Conservation (phyloP, 2,329 filamentous ascomycete genomes). For the Pseudogymnoascus sp. region DNA sequence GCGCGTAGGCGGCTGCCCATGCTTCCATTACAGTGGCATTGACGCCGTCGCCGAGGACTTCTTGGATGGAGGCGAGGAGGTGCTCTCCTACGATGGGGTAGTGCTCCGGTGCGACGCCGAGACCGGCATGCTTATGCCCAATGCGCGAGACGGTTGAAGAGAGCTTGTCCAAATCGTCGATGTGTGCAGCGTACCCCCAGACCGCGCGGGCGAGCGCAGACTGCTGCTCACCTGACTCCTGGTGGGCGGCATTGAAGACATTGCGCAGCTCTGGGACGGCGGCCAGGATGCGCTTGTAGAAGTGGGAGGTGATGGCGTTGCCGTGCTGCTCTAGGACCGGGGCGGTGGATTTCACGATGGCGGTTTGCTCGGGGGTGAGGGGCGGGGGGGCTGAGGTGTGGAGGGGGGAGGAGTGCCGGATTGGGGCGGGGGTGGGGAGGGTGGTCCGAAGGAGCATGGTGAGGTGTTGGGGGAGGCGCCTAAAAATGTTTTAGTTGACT, state of each 20-base stretch:
- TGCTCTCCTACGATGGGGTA: conserved; percentile 62
- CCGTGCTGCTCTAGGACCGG: conserved; percentile 63
- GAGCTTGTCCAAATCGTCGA: conserved; percentile 58
- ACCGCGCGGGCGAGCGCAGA: conserved; percentile 60
- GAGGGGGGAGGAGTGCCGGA: background rate
- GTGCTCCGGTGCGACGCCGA: conserved; percentile 59
- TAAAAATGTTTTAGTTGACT: background rate
- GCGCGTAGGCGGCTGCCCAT: conserved; percentile 62
- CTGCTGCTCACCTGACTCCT: conserved; percentile 58
- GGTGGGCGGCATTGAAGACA: conserved; percentile 62
- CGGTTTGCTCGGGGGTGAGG: conserved; percentile 51
- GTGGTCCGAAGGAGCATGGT: background rate
- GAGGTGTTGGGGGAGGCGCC: background rate
- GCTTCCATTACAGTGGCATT: conserved; percentile 59
- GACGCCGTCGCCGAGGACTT: conserved; percentile 57
- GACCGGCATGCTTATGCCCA: conserved; percentile 64
- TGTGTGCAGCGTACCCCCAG: conserved; percentile 62
- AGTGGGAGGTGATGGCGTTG: conserved; percentile 57
- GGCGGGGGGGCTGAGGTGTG: background rate
- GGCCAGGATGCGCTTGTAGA: conserved; percentile 60
- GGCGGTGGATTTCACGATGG: conserved; percentile 67
- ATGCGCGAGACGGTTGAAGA: conserved; percentile 55
- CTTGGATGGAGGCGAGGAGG: conserved; percentile 59
- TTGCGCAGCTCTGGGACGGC: conserved; percentile 57
- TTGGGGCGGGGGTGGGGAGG: background rate